Evolutionary conservation across 352 stramenopile genomes (phyloP), one percentile per base, ranked within the genome.

Genomic region (Globisporangium spinosum): DNA sequence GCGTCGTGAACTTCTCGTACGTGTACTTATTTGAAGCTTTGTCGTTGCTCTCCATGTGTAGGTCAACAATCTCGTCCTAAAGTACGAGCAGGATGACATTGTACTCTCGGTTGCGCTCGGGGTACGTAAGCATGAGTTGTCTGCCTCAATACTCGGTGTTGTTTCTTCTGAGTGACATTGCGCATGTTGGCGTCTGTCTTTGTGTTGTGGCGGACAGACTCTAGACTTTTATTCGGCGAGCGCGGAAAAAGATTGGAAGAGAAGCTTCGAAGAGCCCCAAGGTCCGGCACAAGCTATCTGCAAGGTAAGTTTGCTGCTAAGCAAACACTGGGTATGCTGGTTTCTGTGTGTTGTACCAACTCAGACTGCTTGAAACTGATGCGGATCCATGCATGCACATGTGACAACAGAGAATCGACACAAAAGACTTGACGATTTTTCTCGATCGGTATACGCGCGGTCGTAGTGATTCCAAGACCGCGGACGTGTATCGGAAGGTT

Each of bases 61-160:
- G 74, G 71, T 95, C 45, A 94, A 94, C 68, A 96, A 96, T 62
- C 82, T 96, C 23, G 88, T 96, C 32, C 79, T 96, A 40, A 96
- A 96, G 68, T 96, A 94, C 65, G 86, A 96, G 58, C 80, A 96
- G 69, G 85, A 93, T 51, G 85, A 94, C 59, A 86, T 96, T 40
- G 88, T 96, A 17, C 79, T 96, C 4, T 96, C 88, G 0, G 77
- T 94, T 35, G 86, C 88, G 17, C 77, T 96, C 29, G 88, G 88
- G 65, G 87, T 95, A 72, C 60, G 76, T 69, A 3, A 38, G 7
- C 6, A 15, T 47, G 27, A 40, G 22, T 35, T 29, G 34, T 29
- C n/a, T 45, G 20, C 43, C 20, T 53, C 4, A 0, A 32, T 32
- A 32, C 29, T 32, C 29, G 4, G 29, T 32, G 4, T 32, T 32